A percentile compares a stretch with the other conserved stretches of the same genome.
These are phyloP conservation scores for Syzygium syzygioides DNA, from an alignment of 441 rosid genomes.

Conservation along the genomic window DNA sequence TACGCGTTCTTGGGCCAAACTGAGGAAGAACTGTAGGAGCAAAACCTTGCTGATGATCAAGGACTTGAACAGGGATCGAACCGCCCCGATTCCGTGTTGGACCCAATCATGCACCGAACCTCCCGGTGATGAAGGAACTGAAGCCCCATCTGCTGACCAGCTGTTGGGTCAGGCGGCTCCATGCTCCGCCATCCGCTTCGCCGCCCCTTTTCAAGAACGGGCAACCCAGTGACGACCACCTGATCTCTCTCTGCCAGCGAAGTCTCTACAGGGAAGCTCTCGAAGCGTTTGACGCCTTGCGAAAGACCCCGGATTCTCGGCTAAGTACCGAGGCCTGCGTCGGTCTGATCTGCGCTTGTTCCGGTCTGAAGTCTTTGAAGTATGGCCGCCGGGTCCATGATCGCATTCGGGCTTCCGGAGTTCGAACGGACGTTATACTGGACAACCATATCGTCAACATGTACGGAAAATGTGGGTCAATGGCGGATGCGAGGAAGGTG, in stretches of 20 bases:
- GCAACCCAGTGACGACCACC: constrained; percentile 28
- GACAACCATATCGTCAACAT: constrained; percentile 42
- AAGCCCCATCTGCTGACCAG: not conserved
- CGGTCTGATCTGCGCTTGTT: constrained; percentile 36
- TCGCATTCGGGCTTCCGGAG: constrained; percentile 26
- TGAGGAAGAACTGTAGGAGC: not conserved
- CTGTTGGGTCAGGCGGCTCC: not conserved
- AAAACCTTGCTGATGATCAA: not conserved
- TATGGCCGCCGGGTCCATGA: constrained; percentile 39
- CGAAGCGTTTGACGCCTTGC: constrained; percentile 32
- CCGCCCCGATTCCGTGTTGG: not conserved
- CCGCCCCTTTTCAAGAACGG: constrained; percentile 19
- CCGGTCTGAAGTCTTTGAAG: constrained; percentile 32
- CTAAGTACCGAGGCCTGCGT: constrained; percentile 23
- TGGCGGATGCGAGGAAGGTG: constrained; percentile 40
- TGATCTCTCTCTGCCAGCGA: constrained; percentile 29
- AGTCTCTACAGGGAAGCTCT: constrained; percentile 35
- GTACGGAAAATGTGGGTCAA: constrained; percentile 57
- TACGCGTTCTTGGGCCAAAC: too few species aligned
- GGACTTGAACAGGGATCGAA: not conserved
- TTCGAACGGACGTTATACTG: constrained; percentile 33
- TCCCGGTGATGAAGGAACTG: not conserved
- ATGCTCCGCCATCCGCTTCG: not conserved
- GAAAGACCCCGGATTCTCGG: constrained; percentile 15
- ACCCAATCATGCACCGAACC: not conserved